Percentiles rank a stretch among this genome's conserved stretches.
These are phyloP conservation scores for Oleoguttula mirabilis DNA, from an alignment of 495 filamentous ascomycete species.

Conservation along the genomic window DNA sequence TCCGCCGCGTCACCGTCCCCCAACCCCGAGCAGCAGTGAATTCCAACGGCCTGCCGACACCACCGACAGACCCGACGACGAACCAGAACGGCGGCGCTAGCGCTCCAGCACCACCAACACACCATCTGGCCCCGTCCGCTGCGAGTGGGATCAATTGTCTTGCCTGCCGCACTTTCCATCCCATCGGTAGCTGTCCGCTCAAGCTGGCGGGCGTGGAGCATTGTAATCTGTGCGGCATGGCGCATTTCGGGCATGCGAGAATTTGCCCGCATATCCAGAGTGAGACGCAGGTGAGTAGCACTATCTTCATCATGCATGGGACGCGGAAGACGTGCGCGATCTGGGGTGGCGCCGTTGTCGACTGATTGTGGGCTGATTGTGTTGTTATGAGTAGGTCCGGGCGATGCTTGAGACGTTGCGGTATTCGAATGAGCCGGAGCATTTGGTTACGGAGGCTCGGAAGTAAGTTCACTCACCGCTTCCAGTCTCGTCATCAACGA, in stretches of 20 bases:
- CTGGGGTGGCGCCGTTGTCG: too few species aligned
- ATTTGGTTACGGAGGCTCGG: conserved; percentile 41
- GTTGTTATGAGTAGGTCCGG: conserved; percentile 32
- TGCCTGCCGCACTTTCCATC: conserved; percentile 43
- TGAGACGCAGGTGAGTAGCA: conserved; percentile 33
- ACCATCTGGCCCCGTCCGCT: not conserved
- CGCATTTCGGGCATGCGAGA: conserved; percentile 46
- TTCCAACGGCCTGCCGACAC: not conserved
- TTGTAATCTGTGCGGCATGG: conserved; percentile 56
- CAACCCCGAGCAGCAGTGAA: too few species aligned
- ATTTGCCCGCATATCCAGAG: conserved; percentile 50
- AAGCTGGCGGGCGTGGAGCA: conserved; percentile 48
- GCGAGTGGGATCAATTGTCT: conserved; percentile 35
- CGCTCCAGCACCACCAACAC: not conserved
- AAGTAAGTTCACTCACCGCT: too few species aligned
- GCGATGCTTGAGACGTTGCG: conserved; percentile 50
- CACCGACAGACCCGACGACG: not conserved
- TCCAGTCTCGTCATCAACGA: too few species aligned
- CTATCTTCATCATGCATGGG: not conserved
- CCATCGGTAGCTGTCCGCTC: conserved; percentile 46
- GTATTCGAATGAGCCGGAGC: conserved; percentile 41
- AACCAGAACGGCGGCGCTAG: conserved; percentile 1
- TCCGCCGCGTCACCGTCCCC: conserved; percentile 8
- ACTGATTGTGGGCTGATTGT: too few species aligned
- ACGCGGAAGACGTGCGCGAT: too few species aligned